These are phyloP conservation scores for Arabidopsis suecica DNA, from an alignment of 345 rosid species.

Conservation along the genomic window DNA sequence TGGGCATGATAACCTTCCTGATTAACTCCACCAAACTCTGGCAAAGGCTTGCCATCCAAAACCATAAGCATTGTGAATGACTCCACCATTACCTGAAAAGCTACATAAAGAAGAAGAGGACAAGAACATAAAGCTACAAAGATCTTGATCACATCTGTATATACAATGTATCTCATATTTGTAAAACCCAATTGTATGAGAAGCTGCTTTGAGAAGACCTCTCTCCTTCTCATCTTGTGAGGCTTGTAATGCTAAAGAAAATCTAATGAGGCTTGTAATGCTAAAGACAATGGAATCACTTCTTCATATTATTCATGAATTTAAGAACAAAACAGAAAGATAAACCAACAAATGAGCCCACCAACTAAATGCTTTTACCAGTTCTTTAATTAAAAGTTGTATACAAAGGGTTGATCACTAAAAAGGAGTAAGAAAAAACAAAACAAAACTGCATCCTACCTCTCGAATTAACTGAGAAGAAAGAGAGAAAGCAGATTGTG, in stretches of 20 bases:
- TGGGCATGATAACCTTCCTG: constrained; percentile 50
- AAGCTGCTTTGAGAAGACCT: constrained; percentile 28
- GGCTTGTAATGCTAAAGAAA: not conserved
- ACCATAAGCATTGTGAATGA: constrained; percentile 53
- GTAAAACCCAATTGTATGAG: constrained; percentile 22
- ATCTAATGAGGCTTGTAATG: constrained; percentile 17
- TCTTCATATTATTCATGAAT: constrained; percentile 5
- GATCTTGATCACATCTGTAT: constrained; percentile 30
- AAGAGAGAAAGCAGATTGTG: constrained; percentile 32
- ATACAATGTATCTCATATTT: constrained; percentile 34
- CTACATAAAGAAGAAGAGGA: constrained; percentile 23
- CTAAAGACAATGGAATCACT: constrained; percentile 23
- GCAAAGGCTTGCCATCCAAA: constrained; percentile 60
- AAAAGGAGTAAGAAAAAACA: not conserved
- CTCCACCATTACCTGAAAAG: constrained; percentile 23
- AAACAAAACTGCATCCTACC: constrained; percentile 43
- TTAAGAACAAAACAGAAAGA: not conserved
- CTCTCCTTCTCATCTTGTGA: constrained; percentile 25
- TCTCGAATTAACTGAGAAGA: constrained; percentile 35
- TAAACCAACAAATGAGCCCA: constrained; percentile 14
- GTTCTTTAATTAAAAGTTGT: constrained; percentile 34
- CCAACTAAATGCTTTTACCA: constrained; percentile 39
- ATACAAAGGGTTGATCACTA: constrained; percentile 38
- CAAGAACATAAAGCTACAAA: constrained; percentile 33
- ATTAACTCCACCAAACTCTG: constrained; percentile 63